Evolutionary conservation across 345 rosid species (phyloP).

Genomic region (Eucalyptus sp.): DNA sequence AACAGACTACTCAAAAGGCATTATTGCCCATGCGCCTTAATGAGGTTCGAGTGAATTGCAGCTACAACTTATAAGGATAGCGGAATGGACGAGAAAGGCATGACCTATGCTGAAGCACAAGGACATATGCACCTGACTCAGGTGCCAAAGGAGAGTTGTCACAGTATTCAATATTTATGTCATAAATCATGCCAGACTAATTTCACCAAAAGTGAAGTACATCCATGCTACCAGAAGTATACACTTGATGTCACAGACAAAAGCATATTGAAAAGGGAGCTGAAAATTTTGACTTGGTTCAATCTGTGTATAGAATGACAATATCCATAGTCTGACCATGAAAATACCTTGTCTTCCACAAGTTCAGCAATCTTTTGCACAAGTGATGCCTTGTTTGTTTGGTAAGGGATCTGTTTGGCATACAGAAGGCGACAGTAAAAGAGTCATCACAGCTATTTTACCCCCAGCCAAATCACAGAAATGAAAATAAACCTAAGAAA

Average conservation of each 20-base stretch:
- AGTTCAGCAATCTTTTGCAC: slow-evolving; percentile 98
- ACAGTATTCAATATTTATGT: background rate
- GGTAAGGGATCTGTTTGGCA: slow-evolving; percentile 77
- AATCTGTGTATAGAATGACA: background rate
- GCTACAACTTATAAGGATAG: background rate
- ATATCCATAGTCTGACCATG: background rate
- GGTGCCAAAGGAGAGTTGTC: background rate
- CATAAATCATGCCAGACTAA: background rate
- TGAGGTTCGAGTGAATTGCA: background rate
- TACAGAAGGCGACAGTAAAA: background rate
- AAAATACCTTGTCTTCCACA: slow-evolving; percentile 75
- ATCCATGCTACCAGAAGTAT: background rate
- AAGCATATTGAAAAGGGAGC: background rate
- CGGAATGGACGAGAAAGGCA: background rate
- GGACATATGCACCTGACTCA: background rate
- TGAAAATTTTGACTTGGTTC: background rate
- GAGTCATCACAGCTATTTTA: background rate
- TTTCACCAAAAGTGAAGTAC: background rate
- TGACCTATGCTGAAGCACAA: background rate
- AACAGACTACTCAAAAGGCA: background rate
- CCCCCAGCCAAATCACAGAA: background rate
- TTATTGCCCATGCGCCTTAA: background rate
- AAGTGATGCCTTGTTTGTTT: slow-evolving; percentile 80
- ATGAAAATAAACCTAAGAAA: background rate
- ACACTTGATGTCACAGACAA: background rate